These are phyloP conservation scores for Penicillium canariense DNA, from an alignment of 495 filamentous ascomycete genomes.

Conservation along the genomic window DNA sequence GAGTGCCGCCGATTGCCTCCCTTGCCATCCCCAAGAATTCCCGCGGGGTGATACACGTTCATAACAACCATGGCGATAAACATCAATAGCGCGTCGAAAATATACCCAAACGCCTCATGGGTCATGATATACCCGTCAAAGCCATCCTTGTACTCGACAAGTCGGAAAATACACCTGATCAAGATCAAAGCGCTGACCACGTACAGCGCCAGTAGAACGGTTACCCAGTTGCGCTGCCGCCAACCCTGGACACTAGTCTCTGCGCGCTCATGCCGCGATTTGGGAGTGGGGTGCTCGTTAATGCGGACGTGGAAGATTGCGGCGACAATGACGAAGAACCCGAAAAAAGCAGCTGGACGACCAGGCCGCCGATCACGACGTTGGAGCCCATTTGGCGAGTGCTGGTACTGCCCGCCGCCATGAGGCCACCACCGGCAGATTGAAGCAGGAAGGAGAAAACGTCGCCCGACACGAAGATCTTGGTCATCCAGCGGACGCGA, in stretches of 20 bases:
- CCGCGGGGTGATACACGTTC: slow-evolving; percentile 36
- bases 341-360: slow-evolving; percentile 47
- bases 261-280: slow-evolving; percentile 13
- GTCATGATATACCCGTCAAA: slow-evolving; percentile 47
- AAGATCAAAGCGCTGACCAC: slow-evolving; percentile 53
- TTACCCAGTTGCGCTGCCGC: slow-evolving; percentile 45
- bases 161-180: slow-evolving; percentile 58
- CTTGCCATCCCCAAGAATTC: slow-evolving; percentile 27
- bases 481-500: slow-evolving; percentile 30
- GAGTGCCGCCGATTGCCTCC: neutral
- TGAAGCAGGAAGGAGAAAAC: slow-evolving; percentile 36
- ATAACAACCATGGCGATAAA: slow-evolving; percentile 51
- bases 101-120: slow-evolving; percentile 60
- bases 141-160: slow-evolving; percentile 61
- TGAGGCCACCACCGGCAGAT: slow-evolving; percentile 29
- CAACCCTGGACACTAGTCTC: slow-evolving; percentile 10
- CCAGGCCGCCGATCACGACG: slow-evolving; percentile 44
- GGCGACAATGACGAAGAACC: slow-evolving; percentile 41
- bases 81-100: slow-evolving; percentile 64
- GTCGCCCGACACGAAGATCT: slow-evolving; percentile 40
- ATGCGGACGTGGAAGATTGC: slow-evolving; percentile 40
- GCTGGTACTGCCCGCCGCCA: slow-evolving; percentile 11
- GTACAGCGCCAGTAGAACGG: slow-evolving; percentile 53
- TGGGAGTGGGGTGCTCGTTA: slow-evolving; percentile 15
- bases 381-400: slow-evolving; percentile 32